A percentile compares a stretch with the other conserved stretches of the same genome.
Conservation (phyloP, 129 eudicot genomes). For the Mikania micrantha region DNA sequence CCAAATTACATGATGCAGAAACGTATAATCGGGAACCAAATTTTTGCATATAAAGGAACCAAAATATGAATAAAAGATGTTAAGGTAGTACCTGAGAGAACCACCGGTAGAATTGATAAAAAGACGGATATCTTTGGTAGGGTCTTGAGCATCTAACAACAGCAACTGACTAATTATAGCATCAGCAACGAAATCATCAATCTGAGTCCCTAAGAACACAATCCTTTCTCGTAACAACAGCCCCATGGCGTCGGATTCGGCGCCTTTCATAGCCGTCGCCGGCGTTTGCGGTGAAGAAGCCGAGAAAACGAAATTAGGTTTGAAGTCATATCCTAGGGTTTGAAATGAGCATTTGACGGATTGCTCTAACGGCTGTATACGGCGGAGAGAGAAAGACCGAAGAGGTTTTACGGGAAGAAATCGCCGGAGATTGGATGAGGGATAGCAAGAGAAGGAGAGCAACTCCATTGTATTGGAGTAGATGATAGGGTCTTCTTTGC, state of each 20-base stretch:
- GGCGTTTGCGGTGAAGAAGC: constrained; percentile 59
- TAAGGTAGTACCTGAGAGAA: constrained; percentile 49
- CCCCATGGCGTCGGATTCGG: constrained; percentile 76
- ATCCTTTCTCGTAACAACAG: constrained; percentile 72
- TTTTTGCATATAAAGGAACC: background rate
- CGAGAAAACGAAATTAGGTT: background rate
- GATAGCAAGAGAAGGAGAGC: constrained; percentile 39
- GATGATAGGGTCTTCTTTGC: constrained; percentile 13
- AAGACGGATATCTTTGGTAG: constrained; percentile 68
- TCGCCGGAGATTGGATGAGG: constrained; percentile 22
- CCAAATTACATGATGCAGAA: background rate
- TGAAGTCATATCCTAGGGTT: constrained; percentile 12
- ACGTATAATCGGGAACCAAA: background rate
- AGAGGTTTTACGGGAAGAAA: constrained; percentile 21
- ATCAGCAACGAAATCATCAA: constrained; percentile 93
- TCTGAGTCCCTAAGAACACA: constrained; percentile 61
- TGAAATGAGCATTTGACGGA: constrained; percentile 33
- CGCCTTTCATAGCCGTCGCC: constrained; percentile 61
- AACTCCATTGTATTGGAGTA: constrained; percentile 52
- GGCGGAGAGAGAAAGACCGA: constrained; percentile 21
- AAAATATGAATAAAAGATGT: background rate
- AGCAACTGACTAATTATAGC: constrained; percentile 82
- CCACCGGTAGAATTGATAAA: constrained; percentile 88
- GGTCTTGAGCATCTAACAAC: constrained; percentile 81
- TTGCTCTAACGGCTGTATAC: background rate